phyloP scores from a whole-genome alignment of 2,329 filamentous ascomycete genomes.

The Esteya vermicola region DNA sequence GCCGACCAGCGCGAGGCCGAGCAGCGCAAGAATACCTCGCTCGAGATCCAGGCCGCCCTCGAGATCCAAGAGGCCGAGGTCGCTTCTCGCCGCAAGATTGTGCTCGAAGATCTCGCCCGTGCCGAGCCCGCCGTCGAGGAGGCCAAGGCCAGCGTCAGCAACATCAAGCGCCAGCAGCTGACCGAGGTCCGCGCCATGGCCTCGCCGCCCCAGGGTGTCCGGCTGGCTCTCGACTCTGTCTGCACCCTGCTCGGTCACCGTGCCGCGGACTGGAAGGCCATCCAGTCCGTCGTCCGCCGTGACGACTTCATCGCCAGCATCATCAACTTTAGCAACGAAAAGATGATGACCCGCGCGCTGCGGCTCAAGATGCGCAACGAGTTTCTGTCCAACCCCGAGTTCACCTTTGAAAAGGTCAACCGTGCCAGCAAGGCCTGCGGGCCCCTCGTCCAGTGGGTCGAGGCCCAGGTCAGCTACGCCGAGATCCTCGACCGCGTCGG shows the following conservation, averaged over 20 bases:
- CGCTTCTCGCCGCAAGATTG: constrained; percentile 66
- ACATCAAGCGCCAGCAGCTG: constrained; percentile 94
- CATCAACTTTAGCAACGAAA: constrained; percentile 91
- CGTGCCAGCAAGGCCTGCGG: constrained; percentile 94
- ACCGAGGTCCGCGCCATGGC: constrained; percentile 97
- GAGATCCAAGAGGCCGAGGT: constrained; percentile 86
- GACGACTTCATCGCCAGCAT: constrained; percentile 98
- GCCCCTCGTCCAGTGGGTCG: constrained; percentile 91
- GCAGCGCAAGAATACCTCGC: constrained; percentile 71
- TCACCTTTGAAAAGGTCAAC: constrained; percentile 92
- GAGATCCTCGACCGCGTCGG: constrained; percentile 91
- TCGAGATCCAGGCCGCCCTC: constrained; percentile 77
- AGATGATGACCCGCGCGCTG: constrained; percentile 74
- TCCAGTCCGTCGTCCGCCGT: constrained; percentile 73
- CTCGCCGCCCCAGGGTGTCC: constrained; percentile 80
- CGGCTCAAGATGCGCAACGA: constrained; percentile 85
- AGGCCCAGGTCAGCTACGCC: constrained; percentile 95
- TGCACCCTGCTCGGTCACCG: constrained; percentile 89
- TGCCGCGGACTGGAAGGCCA: constrained; percentile 82
- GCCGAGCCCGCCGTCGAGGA: constrained; percentile 89
- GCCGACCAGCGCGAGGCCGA: constrained; percentile 92
- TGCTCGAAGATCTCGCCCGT: constrained; percentile 72
- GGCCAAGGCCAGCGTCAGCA: constrained; percentile 91
- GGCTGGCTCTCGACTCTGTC: constrained; percentile 87
- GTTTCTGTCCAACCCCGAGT: constrained; percentile 84